Conservation (phyloP, 371 early-diverging fungal genomes). For the Syncephalastrum racemosum region DNA sequence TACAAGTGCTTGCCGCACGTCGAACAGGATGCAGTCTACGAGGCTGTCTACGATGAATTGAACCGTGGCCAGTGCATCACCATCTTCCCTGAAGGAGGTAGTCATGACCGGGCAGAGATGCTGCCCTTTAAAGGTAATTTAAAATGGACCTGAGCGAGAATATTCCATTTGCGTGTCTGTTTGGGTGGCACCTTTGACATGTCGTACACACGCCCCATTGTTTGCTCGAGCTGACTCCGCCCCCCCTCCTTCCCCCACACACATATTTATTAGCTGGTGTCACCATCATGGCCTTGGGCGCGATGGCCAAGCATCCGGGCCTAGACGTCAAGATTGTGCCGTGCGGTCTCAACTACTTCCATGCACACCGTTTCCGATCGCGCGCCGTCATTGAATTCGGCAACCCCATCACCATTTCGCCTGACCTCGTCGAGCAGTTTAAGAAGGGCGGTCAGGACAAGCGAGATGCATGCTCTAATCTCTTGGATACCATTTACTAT, state of each 20-base stretch:
- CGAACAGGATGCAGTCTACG: constrained; percentile 82
- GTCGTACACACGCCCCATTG: too few relatives aligned
- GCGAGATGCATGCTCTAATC: constrained; percentile 69
- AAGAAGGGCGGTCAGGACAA: constrained; percentile 76
- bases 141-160: not conserved
- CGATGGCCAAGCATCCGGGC: constrained; percentile 78
- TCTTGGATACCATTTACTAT: constrained; percentile 72
- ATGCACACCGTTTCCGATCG: constrained; percentile 90
- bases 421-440: constrained; percentile 77
- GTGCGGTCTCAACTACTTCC: constrained; percentile 88
- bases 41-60: constrained; percentile 72
- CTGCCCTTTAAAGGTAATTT: constrained; percentile 82
- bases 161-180: too few relatives aligned
- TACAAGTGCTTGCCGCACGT: constrained; percentile 81
- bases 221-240: too few relatives aligned
- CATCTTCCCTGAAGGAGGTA: constrained; percentile 95
- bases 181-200: too few relatives aligned
- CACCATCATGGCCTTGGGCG: constrained; percentile 86
- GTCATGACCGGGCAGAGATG: constrained; percentile 91
- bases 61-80: constrained; percentile 81
- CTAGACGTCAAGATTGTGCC: constrained; percentile 89
- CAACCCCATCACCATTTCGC: constrained; percentile 72
- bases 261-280: constrained; percentile 56
- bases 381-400: constrained; percentile 94
- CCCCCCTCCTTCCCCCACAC: not conserved